Percentiles rank a stretch among this genome's conserved stretches.
Evolutionary conservation across 225 moss, liverwort and hornwort species (phyloP).

Genomic region (Rhytidiadelphus loreus): DNA sequence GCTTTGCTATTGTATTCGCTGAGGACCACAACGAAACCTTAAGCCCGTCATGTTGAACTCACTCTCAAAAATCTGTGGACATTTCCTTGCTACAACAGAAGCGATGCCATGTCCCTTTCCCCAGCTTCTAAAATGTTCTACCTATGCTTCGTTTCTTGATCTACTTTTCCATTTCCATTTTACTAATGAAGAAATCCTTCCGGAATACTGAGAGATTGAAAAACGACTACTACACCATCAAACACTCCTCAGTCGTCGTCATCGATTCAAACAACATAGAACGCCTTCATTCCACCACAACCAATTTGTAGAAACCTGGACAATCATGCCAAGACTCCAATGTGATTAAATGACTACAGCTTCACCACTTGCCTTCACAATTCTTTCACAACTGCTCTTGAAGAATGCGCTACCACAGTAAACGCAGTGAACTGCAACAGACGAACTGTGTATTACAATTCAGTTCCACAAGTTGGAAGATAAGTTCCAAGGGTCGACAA

Average conservation of each 20-base stretch:
- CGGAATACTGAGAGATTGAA: background rate
- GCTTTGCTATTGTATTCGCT: background rate
- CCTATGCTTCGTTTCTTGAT: background rate
- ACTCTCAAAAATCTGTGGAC: background rate
- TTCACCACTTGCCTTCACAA: background rate
- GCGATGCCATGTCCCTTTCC: background rate
- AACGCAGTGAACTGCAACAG: background rate
- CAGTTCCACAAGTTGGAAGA: background rate
- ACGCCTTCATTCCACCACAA: background rate
- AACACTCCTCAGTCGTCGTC: background rate
- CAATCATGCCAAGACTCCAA: background rate
- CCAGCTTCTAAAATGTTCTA: background rate
- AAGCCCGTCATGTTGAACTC: background rate
- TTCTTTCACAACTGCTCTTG: background rate
- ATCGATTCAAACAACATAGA: background rate
- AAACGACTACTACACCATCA: background rate
- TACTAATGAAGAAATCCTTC: background rate
- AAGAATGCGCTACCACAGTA: background rate
- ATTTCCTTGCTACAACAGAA: background rate
- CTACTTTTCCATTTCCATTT: background rate
- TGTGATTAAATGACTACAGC: background rate
- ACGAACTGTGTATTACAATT: background rate
- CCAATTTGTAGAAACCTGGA: background rate
- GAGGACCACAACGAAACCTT: background rate
- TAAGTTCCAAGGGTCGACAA: background rate